phyloP scores from a whole-genome alignment of 1,284 basidiomycete genomes.

The Caloboletus firmus region DNA sequence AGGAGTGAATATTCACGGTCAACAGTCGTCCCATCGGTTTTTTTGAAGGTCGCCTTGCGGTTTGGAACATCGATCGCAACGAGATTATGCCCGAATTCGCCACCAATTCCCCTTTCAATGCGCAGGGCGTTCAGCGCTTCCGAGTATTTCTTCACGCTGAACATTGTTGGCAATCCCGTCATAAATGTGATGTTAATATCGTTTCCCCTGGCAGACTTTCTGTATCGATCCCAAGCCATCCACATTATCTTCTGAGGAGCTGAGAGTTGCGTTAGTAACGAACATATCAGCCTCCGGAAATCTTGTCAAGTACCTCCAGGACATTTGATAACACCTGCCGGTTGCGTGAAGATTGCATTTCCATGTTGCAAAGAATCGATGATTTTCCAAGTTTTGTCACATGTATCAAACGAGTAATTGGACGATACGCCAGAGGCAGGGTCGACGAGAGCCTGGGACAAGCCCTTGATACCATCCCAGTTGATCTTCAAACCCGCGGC shows the following conservation, averaged over 20 bases:
- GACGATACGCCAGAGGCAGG: constrained; percentile 82
- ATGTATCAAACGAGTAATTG: constrained; percentile 90
- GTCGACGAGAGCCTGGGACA: constrained; percentile 77
- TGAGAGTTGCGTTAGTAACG: constrained; percentile 31
- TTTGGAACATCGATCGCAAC: constrained; percentile 68
- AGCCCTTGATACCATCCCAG: constrained; percentile 76
- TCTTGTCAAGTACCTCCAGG: constrained; percentile 67
- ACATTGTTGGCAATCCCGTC: constrained; percentile 95
- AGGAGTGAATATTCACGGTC: constrained; percentile 81
- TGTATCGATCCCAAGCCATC: constrained; percentile 86
- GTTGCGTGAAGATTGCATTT: constrained; percentile 94
- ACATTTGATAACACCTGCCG: constrained; percentile 93
- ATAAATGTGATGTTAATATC: constrained; percentile 80
- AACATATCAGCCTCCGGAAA: background rate
- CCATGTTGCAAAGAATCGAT: constrained; percentile 76
- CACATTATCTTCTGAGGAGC: constrained; percentile 94
- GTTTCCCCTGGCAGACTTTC: constrained; percentile 55
- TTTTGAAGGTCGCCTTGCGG: constrained; percentile 84
- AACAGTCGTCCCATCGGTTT: constrained; percentile 62
- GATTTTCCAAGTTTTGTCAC: constrained; percentile 84
- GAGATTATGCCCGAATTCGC: constrained; percentile 84
- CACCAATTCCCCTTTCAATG: constrained; percentile 76
- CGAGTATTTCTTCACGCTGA: constrained; percentile 88
- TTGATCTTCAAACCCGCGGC: constrained; percentile 88
- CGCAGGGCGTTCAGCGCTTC: constrained; percentile 82